Evolutionary conservation across 2,329 filamentous ascomycete genomes (phyloP).

Genomic region (Fusarium citri): DNA sequence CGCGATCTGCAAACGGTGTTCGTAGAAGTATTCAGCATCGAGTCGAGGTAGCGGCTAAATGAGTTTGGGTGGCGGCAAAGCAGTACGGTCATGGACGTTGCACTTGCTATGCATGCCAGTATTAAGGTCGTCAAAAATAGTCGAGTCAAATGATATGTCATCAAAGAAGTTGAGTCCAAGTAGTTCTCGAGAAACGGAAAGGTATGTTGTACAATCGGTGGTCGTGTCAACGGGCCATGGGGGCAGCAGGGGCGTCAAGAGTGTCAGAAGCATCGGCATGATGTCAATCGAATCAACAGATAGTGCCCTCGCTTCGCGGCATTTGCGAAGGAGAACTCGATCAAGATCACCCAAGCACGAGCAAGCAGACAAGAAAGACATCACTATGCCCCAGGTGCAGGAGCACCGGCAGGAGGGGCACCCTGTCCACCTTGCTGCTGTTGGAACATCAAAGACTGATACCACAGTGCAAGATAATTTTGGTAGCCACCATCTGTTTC

Average conservation of each 20-base stretch:
- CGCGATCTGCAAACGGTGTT: slow-evolving; percentile 17
- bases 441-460: slow-evolving; percentile 70
- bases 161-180: slow-evolving; percentile 43
- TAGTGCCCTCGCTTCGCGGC: slow-evolving; percentile 38
- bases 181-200: slow-evolving; percentile 42
- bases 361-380: slow-evolving; percentile 40
- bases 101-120: slow-evolving; percentile 34
- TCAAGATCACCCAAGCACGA: slow-evolving; percentile 53
- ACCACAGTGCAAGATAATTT: slow-evolving; percentile 84
- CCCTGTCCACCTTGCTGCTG: slow-evolving; percentile 56
- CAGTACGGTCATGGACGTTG: slow-evolving; percentile 40
- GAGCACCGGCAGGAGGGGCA: slow-evolving; percentile 50
- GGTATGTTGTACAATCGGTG: slow-evolving; percentile 50
- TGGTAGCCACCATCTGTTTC: slow-evolving; percentile 80
- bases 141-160: slow-evolving; percentile 47
- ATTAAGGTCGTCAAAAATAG: slow-evolving; percentile 44
- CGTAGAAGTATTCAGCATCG: slow-evolving; percentile 34
- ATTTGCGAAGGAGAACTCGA: slow-evolving; percentile 44
- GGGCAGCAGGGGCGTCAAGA: slow-evolving; percentile 31
- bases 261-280: slow-evolving; percentile 45
- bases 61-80: slow-evolving; percentile 28
- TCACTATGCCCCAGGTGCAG: slow-evolving; percentile 55
- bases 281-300: slow-evolving; percentile 51
- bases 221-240: slow-evolving; percentile 47
- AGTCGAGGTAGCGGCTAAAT: slow-evolving; percentile 38